Percentiles rank a stretch among this genome's conserved stretches.
Conservation (phyloP, 2,329 filamentous ascomycete genomes). For the Xylariaceae sp. region DNA sequence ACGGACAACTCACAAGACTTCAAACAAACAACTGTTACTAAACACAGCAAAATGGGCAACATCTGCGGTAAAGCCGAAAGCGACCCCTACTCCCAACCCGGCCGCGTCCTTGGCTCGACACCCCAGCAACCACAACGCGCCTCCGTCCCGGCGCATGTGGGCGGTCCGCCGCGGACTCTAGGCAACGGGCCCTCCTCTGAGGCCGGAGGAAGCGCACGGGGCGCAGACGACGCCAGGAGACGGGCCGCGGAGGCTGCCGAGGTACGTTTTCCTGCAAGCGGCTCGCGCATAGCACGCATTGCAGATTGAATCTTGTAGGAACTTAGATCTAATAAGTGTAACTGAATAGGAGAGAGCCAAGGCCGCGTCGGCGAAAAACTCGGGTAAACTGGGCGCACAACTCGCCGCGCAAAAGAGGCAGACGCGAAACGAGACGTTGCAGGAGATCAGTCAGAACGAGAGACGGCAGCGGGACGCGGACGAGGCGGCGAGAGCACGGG, state of each 20-base stretch:
- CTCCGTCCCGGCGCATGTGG: slow-evolving; percentile 48
- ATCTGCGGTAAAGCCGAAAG: slow-evolving; percentile 70
- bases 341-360: slow-evolving; percentile 59
- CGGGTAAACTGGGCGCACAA: slow-evolving; percentile 65
- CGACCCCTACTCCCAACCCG: slow-evolving; percentile 66
- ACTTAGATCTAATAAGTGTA: not conserved
- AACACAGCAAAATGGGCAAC: slow-evolving; percentile 66
- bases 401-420: slow-evolving; percentile 71
- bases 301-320: not conserved
- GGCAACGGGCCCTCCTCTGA: slow-evolving; percentile 42
- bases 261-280: slow-evolving; percentile 46
- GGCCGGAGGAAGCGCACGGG: slow-evolving; percentile 5
- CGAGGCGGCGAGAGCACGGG: slow-evolving; percentile 49
- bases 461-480: slow-evolving; percentile 63
- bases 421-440: slow-evolving; percentile 62
- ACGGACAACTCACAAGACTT: not conserved
- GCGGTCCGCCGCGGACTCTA: slow-evolving; percentile 57
- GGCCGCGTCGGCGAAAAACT: slow-evolving; percentile 46
- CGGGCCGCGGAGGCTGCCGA: slow-evolving; percentile 80
- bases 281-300: not conserved
- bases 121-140: slow-evolving; percentile 45
- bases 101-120: slow-evolving; percentile 62
- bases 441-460: slow-evolving; percentile 63
- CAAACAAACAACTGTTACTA: not conserved
- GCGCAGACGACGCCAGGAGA: slow-evolving; percentile 55